phyloP scores from a whole-genome alignment of 805 yeast genomes.

The Saccharomyces paradoxus region DNA sequence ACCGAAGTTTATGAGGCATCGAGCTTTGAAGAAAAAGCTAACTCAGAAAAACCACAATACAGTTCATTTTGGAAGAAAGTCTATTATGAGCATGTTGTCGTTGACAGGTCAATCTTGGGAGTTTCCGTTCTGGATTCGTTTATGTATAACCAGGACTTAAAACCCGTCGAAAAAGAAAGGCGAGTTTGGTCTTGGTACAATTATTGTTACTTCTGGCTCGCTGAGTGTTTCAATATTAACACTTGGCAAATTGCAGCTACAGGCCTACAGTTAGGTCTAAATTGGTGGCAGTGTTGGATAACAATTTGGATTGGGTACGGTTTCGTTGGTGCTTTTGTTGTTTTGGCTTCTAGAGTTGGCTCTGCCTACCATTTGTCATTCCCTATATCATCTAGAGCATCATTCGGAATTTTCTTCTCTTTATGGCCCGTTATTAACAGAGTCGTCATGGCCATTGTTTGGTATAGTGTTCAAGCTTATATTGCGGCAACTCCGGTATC shows the following conservation, averaged over 20 bases:
- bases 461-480: constrained; percentile 81
- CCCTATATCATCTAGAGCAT: constrained; percentile 69
- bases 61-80: constrained; percentile 3
- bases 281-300: constrained; percentile 85
- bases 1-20: constrained; percentile 5
- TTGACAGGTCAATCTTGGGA: constrained; percentile 19
- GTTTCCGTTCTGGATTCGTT: constrained; percentile 52
- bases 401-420: constrained; percentile 79
- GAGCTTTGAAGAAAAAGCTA: constrained; percentile 4
- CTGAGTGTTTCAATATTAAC: constrained; percentile 79
- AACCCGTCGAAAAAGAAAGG: constrained; percentile 63
- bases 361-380: constrained; percentile 69
- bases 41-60: background rate
- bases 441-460: constrained; percentile 72
- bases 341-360: constrained; percentile 64
- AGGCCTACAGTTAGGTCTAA: constrained; percentile 62
- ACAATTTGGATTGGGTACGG: constrained; percentile 81
- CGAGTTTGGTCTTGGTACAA: constrained; percentile 76
- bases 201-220: constrained; percentile 71
- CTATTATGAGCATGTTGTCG: constrained; percentile 5
- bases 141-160: constrained; percentile 60
- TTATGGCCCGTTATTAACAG: constrained; percentile 80
- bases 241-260: constrained; percentile 87
- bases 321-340: constrained; percentile 57
- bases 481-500: constrained; percentile 76